A percentile compares a stretch with the other conserved stretches of the same genome.
Evolutionary conservation across 192 early-diverging fungal species (phyloP).

Genomic region (Mortierella hygrophila): DNA sequence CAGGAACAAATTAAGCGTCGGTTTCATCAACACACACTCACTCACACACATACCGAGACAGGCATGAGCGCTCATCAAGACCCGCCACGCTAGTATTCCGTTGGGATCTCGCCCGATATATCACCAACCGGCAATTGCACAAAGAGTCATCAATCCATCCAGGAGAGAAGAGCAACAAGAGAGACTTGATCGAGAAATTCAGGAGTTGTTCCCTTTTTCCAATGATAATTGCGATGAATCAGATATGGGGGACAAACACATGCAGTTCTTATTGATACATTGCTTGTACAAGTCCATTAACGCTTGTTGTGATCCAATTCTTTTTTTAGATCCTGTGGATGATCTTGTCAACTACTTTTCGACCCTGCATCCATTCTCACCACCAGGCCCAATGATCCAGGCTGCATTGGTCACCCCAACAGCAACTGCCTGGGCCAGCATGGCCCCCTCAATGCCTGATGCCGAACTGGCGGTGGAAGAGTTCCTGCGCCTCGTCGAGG

Average conservation of each 20-base stretch:
- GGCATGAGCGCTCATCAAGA: background rate
- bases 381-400: constrained; percentile 23
- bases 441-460: constrained; percentile 17
- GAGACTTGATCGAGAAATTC: background rate
- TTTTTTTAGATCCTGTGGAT: constrained; percentile 46
- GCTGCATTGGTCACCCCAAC: constrained; percentile 22
- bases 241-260: no score
- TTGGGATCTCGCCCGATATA: background rate
- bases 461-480: constrained; percentile 22
- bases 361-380: constrained; percentile 55
- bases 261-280: no score
- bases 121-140: background rate
- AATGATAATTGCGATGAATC: no score
- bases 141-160: background rate
- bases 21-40: background rate
- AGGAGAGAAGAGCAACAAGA: background rate
- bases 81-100: constrained; percentile 1
- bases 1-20: constrained; percentile 2
- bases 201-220: background rate
- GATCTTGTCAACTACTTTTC: constrained; percentile 55
- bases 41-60: background rate
- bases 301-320: background rate
- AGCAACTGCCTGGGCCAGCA: constrained; percentile 45
- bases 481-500: constrained; percentile 21
- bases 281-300: background rate